Conservation (phyloP, 1,139 yeast genomes). For the Scheffersomyces titani region DNA sequence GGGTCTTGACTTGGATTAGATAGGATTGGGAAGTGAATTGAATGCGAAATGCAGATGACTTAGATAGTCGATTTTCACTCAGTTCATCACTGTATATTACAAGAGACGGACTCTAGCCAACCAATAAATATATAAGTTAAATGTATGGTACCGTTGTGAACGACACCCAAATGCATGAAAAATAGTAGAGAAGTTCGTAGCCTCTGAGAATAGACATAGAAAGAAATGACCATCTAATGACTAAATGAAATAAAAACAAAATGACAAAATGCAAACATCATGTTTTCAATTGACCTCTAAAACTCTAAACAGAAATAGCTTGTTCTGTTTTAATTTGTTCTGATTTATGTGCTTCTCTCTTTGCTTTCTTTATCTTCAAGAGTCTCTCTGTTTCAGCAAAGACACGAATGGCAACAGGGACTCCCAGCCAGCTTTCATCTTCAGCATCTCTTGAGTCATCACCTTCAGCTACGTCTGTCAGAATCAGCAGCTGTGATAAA, state of each 20-base stretch:
- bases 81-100: background rate
- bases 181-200: background rate
- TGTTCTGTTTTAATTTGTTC: background rate
- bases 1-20: slow-evolving; percentile 55
- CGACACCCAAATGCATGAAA: background rate
- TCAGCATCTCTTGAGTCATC: slow-evolving; percentile 14
- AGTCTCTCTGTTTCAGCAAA: slow-evolving; percentile 82
- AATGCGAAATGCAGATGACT: background rate
- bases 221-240: too few relatives aligned
- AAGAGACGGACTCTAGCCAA: background rate
- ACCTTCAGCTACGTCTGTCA: slow-evolving; percentile 17
- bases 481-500: slow-evolving; percentile 8
- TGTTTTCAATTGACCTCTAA: background rate
- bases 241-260: too few relatives aligned
- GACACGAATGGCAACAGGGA: slow-evolving; percentile 75
- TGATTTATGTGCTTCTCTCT: background rate
- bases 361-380: slow-evolving; percentile 43
- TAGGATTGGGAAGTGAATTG: background rate
- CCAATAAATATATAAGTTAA: background rate
- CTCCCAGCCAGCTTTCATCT: slow-evolving; percentile 59
- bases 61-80: background rate
- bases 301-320: background rate
- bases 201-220: background rate
- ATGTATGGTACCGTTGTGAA: background rate
- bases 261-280: background rate